A percentile compares a stretch with the other conserved stretches of the same genome.
Conservation (phyloP, 306 rosid species). For the Erythrophleum fordii region DNA sequence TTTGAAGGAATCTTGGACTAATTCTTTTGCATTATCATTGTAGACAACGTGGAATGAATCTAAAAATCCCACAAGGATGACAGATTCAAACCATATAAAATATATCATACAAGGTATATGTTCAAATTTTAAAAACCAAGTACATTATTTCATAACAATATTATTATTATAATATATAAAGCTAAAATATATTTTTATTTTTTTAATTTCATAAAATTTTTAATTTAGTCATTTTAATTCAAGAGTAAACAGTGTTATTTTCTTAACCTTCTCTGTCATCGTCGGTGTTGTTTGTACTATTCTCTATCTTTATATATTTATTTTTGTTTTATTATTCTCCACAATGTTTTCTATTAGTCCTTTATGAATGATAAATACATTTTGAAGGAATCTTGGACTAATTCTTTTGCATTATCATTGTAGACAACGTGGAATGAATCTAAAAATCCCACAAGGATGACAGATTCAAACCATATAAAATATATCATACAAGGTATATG, state of each 20-base stretch:
- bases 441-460: background rate
- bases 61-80: background rate
- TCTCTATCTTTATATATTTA: background rate
- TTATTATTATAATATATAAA: too few relatives aligned
- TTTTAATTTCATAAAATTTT: too few relatives aligned
- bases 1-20: background rate
- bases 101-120: too few relatives aligned
- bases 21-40: background rate
- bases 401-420: background rate
- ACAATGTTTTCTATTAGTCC: background rate
- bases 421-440: background rate
- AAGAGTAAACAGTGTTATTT: too few relatives aligned
- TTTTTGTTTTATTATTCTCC: background rate
- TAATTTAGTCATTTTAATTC: too few relatives aligned
- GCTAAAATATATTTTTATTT: too few relatives aligned
- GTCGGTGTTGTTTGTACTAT: background rate
- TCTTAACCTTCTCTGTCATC: background rate
- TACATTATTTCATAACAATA: too few relatives aligned
- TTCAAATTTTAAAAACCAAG: too few relatives aligned
- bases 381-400: background rate
- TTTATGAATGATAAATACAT: background rate
- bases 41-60: background rate
- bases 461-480: background rate
- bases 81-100: background rate
- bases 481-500: too few relatives aligned